Base-by-base conservation (phyloP, 805 yeast genomes). In the Saccharomycopsis capsularis region DNA sequence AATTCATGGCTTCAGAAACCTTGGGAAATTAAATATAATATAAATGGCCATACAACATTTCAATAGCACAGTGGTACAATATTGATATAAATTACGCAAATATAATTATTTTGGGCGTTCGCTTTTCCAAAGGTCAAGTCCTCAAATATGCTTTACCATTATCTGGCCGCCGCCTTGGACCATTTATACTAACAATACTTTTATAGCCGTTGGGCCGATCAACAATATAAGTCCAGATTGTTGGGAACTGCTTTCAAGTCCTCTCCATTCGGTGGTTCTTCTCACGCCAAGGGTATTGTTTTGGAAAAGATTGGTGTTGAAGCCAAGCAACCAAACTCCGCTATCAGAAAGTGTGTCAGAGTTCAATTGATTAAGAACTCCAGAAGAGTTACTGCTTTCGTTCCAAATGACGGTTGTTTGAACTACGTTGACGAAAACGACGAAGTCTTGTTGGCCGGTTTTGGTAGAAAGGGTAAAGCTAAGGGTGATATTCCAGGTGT, bases 401-500 rank as follows among this genome's bases (percentile, higher is more conserved):
- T 93, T 71, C 99, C 99, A 76, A 91, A 93, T 70, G 99, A 93
- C 79, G 99, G 99, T 91, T 93, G 99, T 84, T 79, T 93, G 76
- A 93, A 93, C 93, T 93, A 84, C 67, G 97, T 93, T 68, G 99
- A 93, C 74, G 98, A 93, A 81, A 93, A 93, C 82, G 99, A 93
- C 79, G 98, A 93, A 78, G 99, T 93, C 67, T 81, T 93, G 69
- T 82, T 93, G 67, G 98, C 99, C 69, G 99, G 99, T 83, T 93
- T 93, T 89, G 99, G 99, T 88, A 89, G 98, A 81, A 93, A 96
- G 84, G 99, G 99, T 82, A 93, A 93, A 84, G 99, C 99, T 75
- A 93, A 93, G 95, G 99, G 99, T 83, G 99, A 93, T 90, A 91
- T 93, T 71, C 99, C 99, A 76, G 99, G 99, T 88, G 99, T 93